Evolutionary conservation across 441 rosid genomes (phyloP).

Genomic region (Euphorbia celastroides): DNA sequence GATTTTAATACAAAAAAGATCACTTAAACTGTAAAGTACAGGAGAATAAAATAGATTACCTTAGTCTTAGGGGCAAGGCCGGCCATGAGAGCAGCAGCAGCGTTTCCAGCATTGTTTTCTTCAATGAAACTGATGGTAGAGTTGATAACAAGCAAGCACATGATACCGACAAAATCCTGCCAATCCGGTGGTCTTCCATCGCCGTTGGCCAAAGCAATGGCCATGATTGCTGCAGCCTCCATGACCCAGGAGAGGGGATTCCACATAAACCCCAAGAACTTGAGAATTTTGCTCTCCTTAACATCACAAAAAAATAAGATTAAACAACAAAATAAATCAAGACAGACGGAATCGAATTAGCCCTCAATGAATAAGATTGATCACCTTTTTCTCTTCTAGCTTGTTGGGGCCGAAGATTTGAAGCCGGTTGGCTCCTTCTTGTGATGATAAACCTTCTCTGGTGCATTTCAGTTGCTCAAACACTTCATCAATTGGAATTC

Average conservation of each 20-base stretch:
- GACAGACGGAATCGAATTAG: no score
- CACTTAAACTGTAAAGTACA: no score
- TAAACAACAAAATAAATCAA: no score
- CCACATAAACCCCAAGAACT: constrained; percentile 96
- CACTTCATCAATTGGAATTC: constrained; percentile 85
- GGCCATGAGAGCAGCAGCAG: constrained; percentile 96
- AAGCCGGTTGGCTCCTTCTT: constrained; percentile 70
- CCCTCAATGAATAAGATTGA: no score
- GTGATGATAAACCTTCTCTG: constrained; percentile 54
- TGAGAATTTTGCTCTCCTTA: constrained; percentile 72
- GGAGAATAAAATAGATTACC: no score
- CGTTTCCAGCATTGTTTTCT: constrained; percentile 88
- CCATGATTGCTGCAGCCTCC: constrained; percentile 93
- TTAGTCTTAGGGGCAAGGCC: constrained; percentile 82
- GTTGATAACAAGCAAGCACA: constrained; percentile 63
- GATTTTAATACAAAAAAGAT: constrained; percentile 3
- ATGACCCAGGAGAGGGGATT: constrained; percentile 96
- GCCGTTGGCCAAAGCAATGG: constrained; percentile 76
- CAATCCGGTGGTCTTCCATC: constrained; percentile 79
- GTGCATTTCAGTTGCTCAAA: constrained; percentile 80
- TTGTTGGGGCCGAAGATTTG: constrained; percentile 83
- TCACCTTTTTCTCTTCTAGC: constrained; percentile 88
- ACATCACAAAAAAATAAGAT: neutral
- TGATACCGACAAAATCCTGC: constrained; percentile 86
- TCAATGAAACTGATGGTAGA: constrained; percentile 90